phyloP scores from a whole-genome alignment of 805 yeast genomes.

The Wickerhamomyces bisporus region DNA sequence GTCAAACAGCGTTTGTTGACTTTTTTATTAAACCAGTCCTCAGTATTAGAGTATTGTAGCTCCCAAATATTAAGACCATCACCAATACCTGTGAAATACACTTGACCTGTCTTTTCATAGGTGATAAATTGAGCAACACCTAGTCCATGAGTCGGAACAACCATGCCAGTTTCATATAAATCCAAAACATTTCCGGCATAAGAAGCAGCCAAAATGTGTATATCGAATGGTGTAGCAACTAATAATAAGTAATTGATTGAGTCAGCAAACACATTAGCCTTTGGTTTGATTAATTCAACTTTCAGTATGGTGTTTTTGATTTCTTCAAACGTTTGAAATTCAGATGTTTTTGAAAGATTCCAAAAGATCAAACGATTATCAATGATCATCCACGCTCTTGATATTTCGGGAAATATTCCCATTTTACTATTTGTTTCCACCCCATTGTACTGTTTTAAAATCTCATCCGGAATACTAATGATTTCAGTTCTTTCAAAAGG shows the following conservation, averaged over 20 bases:
- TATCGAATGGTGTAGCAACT: conserved; percentile 74
- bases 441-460: conserved; percentile 65
- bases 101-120: conserved; percentile 63
- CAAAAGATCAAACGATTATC: conserved; percentile 82
- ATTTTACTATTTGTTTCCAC: conserved; percentile 64
- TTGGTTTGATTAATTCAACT: conserved; percentile 77
- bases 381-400: conserved; percentile 79
- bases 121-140: conserved; percentile 58
- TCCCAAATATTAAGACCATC: conserved; percentile 85
- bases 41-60: conserved; percentile 72
- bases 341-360: conserved; percentile 64
- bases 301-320: conserved; percentile 71
- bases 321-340: conserved; percentile 78
- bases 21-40: conserved; percentile 81
- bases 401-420: conserved; percentile 79
- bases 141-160: conserved; percentile 74
- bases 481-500: conserved; percentile 72
- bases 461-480: conserved; percentile 73
- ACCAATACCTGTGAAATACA: conserved; percentile 77
- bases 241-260: conserved; percentile 68
- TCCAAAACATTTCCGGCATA: conserved; percentile 49
- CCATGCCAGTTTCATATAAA: conserved; percentile 77
- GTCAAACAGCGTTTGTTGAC: conserved; percentile 83
- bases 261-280: conserved; percentile 72
- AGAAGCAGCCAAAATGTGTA: conserved; percentile 72